These are phyloP conservation scores for Pulicaria dysenterica DNA, from an alignment of 129 eudicot species.

Conservation along the genomic window DNA sequence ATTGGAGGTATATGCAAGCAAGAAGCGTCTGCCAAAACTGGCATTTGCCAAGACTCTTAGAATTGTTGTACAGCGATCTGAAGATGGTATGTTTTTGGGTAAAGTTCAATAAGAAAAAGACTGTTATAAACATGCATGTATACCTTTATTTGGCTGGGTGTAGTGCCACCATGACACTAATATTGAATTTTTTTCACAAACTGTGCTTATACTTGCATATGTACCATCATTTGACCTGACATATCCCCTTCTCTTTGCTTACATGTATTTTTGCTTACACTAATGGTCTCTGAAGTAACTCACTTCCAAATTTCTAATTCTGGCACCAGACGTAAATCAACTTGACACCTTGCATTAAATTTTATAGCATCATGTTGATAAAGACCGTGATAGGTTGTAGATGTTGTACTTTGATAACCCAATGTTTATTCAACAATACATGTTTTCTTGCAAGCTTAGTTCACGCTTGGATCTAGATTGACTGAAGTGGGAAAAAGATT, in stretches of 20 bases:
- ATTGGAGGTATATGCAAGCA: conserved; percentile 67
- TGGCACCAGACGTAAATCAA: neutral
- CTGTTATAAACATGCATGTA: conserved; percentile 15
- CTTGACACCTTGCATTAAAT: neutral
- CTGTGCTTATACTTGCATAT: neutral
- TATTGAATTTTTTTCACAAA: too few relatives aligned
- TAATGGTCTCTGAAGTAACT: neutral
- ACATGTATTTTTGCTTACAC: neutral
- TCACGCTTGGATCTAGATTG: conserved; percentile 19
- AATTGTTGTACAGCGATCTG: conserved; percentile 74
- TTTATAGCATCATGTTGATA: neutral
- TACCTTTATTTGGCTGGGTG: conserved; percentile 7
- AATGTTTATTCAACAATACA: neutral
- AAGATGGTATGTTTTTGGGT: conserved; percentile 60
- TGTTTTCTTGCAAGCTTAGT: neutral
- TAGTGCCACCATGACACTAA: too few relatives aligned
- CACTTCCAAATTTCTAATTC: neutral
- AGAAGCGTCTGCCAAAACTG: conserved; percentile 71
- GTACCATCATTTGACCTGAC: conserved; percentile 10
- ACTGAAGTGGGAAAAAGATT: conserved; percentile 2
- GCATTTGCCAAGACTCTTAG: conserved; percentile 81
- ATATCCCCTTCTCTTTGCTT: neutral
- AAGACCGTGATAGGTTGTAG: conserved; percentile 6
- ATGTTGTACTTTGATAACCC: conserved; percentile 9
- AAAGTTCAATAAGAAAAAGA: conserved; percentile 13